Evolutionary conservation across 257 asterid species (phyloP).

Genomic region (Ehretia macrophylla): DNA sequence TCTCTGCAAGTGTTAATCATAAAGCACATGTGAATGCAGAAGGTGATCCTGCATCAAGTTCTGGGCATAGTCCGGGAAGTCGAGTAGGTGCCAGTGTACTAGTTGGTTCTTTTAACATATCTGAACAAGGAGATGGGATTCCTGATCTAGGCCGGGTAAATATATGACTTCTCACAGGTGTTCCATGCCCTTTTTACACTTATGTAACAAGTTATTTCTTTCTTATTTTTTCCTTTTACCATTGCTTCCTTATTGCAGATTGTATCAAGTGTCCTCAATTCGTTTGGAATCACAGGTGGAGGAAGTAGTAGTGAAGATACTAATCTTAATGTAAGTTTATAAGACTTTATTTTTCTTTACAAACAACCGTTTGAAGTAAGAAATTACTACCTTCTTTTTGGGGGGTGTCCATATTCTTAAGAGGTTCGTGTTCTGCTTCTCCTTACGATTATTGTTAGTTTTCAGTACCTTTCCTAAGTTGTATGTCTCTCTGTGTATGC

Average conservation of each 20-base stretch:
- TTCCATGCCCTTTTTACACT: background rate
- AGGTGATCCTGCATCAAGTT: constrained; percentile 49
- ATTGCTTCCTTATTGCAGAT: constrained; percentile 37
- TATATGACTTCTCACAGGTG: constrained; percentile 4
- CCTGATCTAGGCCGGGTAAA: constrained; percentile 80
- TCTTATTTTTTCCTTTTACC: background rate
- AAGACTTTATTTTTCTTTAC: background rate
- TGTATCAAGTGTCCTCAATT: constrained; percentile 52
- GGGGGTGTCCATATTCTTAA: too few relatives aligned
- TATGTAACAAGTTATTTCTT: too few relatives aligned
- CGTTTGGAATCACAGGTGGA: constrained; percentile 56
- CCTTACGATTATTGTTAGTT: too few relatives aligned
- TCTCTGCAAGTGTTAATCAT: constrained; percentile 11
- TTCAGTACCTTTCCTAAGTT: too few relatives aligned
- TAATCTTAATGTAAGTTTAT: constrained; percentile 66
- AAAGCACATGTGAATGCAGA: constrained; percentile 36
- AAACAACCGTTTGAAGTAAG: too few relatives aligned
- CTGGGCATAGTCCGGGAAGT: constrained; percentile 40
- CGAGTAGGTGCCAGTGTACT: constrained; percentile 56
- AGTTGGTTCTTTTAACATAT: constrained; percentile 77
- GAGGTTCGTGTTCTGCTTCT: too few relatives aligned
- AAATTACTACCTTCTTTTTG: too few relatives aligned
- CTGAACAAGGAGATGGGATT: constrained; percentile 80
- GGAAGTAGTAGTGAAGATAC: constrained; percentile 68
- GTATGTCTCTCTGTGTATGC: too few relatives aligned